Base-by-base conservation (phyloP, 805 yeast species). In the Candida sithepensis region DNA sequence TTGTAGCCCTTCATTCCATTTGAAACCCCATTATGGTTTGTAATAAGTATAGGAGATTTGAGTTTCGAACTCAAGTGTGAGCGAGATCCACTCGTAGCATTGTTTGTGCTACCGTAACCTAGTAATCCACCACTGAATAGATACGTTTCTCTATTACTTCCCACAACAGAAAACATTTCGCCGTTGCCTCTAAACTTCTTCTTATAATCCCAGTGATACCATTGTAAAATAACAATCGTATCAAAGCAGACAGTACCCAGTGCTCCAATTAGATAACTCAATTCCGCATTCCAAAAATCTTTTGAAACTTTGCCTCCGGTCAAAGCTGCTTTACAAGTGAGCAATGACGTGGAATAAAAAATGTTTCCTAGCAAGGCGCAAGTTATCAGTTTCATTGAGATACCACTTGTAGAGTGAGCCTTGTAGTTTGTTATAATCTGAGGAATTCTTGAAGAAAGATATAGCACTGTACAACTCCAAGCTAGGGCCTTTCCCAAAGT, bases 191-290 rank as follows among this genome's bases (percentile, higher is more conserved):
- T 41, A 16, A 7, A n/a, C 4, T 10, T 12, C 16, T 26, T 22
- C n/a, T 43, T 47, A 44, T 47, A 49, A 49, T 67, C 70, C 60
- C 63, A 68, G 14, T 26, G 19, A 43, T 55, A 65, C 65, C 76
- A 67, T 56, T 79, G 84, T 41, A 69, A 60, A 22, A 79, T 63
- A 44, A 75, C 71, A 1, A 67, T 59, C 10, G 64, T 48, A 54
- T 79, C 84, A 52, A 78, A 75, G 3, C 69, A 50, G 2, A 78
- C 71, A 1, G 84, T 78, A 7, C 83, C 82, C 2, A 78, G 50
- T 28, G 81, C 73, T 5, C 83, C 83, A 18, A 77, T 54, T 3
- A 79, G 65, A 56, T 77, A 79, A 52, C 69, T 62, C 16, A 66
- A 37, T 45, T 68, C 68, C 3, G 59, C 52, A 3, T 45, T 43